Conservation (phyloP, 2,329 filamentous ascomycete genomes). For the Alternaria sp. region DNA sequence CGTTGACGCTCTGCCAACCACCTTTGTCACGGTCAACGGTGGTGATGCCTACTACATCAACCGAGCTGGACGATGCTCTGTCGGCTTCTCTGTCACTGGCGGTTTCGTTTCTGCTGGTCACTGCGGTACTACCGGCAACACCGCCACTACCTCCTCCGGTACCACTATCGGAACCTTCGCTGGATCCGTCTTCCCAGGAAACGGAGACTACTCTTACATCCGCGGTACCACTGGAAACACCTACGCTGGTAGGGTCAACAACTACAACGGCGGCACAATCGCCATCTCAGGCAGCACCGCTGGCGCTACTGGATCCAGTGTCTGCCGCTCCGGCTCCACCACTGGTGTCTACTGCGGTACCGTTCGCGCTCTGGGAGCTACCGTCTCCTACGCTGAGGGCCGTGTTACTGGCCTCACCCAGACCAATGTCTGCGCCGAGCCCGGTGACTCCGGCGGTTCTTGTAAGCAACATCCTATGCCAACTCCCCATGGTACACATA, state of each 20-base stretch:
- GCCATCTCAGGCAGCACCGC: conserved; percentile 53
- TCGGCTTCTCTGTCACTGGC: conserved; percentile 54
- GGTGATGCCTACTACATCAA: conserved; percentile 54
- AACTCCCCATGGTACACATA: background rate
- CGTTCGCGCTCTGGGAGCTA: conserved; percentile 48
- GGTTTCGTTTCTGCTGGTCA: conserved; percentile 55
- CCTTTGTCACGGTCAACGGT: conserved; percentile 49
- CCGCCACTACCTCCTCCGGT: conserved; percentile 47
- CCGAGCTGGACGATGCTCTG: conserved; percentile 47
- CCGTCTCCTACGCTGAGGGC: conserved; percentile 53
- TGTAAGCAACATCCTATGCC: conserved; percentile 19
- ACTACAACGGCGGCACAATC: conserved; percentile 48
- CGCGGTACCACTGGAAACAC: conserved; percentile 48
- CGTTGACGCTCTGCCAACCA: conserved; percentile 47
- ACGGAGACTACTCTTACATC: conserved; percentile 51
- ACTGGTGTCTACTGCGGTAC: conserved; percentile 54
- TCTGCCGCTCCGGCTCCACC: conserved; percentile 57
- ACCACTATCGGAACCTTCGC: conserved; percentile 49
- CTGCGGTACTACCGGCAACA: conserved; percentile 47
- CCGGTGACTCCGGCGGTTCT: conserved; percentile 55
- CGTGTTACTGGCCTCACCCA: conserved; percentile 54
- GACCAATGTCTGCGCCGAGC: conserved; percentile 55
- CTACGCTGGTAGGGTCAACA: conserved; percentile 38
- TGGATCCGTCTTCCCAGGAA: conserved; percentile 53
- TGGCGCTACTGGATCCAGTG: conserved; percentile 46